Base-by-base conservation (phyloP, 2,329 filamentous ascomycete genomes). In the Penicillium brasilianum region DNA sequence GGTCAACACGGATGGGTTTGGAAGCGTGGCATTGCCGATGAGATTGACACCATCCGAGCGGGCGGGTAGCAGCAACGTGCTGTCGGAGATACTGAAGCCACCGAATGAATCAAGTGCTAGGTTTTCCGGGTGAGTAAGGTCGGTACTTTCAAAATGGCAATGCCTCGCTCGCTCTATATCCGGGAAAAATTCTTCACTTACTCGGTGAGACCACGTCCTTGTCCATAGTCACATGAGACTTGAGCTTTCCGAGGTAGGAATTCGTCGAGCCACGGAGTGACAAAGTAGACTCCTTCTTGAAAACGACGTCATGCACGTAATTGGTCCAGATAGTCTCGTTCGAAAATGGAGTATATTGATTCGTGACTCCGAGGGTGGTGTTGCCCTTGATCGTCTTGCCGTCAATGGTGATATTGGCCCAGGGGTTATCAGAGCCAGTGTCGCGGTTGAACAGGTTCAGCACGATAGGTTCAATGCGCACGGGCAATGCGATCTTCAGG, bases 1-100 rank as follows among this genome's bases (percentile, higher is more conserved):
- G 4, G 81, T 86, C 72, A 86, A 73, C 30, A 85, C 77, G 1
- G 84, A 85, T 0, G 84, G 85, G 69, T 88, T 88, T 58, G 84
- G 84, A 41, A 88, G 82, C 36, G 74, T 79, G 55, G 84, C 81
- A 51, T 78, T 81, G 67, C 83, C 86, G 34, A 81, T 59, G 55
- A 87, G 77, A 66, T 87, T 88, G 36, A 82, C 80, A 58, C 81
- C 81, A 61, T 85, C 81, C 0, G 71, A 60, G 41, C 73, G 59
- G 2, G 75, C 64, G 28, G 75, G 74, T 6, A 80, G 70, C 53
- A 84, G 75, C 57, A 87, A 76, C 30, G 74, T 74, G 57, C 82
- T 78, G 57, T 81, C 74, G 8, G 77, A 80, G 50, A 84, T 77
- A 51, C 76, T 76, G 69, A 85, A 82, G 9, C 80, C 82, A 10